Evolutionary conservation across 306 rosid genomes (phyloP).

Genomic region (Prunus mongolica): DNA sequence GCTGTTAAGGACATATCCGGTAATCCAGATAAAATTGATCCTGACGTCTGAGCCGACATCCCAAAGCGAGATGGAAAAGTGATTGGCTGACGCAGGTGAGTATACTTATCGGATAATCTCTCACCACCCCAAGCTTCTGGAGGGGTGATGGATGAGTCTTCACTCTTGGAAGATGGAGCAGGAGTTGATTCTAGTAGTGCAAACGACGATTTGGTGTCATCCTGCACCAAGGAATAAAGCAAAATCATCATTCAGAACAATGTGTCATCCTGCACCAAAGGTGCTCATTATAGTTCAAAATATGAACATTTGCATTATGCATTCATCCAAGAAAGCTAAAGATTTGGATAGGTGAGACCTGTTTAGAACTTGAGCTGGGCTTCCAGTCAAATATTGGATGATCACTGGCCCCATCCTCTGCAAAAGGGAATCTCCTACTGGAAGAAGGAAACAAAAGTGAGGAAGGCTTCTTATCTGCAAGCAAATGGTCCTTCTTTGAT

Average conservation of each 20-base stretch:
- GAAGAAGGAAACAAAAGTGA: slow-evolving; percentile 68
- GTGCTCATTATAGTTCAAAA: slow-evolving; percentile 20
- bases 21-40: slow-evolving; percentile 58
- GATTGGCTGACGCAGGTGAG: slow-evolving; percentile 48
- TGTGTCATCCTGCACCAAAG: background rate
- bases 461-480: slow-evolving; percentile 67
- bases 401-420: slow-evolving; percentile 61
- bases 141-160: slow-evolving; percentile 89
- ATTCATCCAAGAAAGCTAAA: slow-evolving; percentile 20
- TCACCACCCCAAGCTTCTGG: slow-evolving; percentile 99
- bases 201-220: slow-evolving; percentile 63
- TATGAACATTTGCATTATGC: slow-evolving; percentile 13
- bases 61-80: slow-evolving; percentile 75
- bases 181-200: slow-evolving; percentile 65
- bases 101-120: slow-evolving; percentile 70
- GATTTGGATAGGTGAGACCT: slow-evolving; percentile 49
- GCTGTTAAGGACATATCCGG: slow-evolving; percentile 62
- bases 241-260: slow-evolving; percentile 3
- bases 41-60: slow-evolving; percentile 60
- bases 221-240: slow-evolving; percentile 39
- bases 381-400: slow-evolving; percentile 89
- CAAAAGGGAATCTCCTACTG: slow-evolving; percentile 56
- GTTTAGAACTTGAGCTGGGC: slow-evolving; percentile 55
- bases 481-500: slow-evolving; percentile 64
- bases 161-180: slow-evolving; percentile 65